These are phyloP conservation scores for Penicillium arizonense DNA, from an alignment of 495 filamentous ascomycete species.

Conservation along the genomic window DNA sequence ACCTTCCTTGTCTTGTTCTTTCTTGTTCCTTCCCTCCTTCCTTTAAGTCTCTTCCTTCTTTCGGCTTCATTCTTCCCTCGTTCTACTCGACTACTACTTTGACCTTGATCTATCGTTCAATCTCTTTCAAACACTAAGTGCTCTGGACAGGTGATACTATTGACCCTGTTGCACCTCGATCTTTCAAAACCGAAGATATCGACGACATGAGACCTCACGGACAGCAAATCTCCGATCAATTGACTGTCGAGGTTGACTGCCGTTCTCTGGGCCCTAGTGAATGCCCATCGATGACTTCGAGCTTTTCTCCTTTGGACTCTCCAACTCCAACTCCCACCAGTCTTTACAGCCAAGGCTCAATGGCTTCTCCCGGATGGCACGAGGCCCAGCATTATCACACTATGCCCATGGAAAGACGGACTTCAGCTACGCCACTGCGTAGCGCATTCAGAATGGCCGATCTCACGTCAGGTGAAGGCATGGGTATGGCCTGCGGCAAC, in stretches of 20 bases:
- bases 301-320: conserved; percentile 46
- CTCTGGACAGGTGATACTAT: conserved; percentile 29
- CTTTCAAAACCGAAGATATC: conserved; percentile 24
- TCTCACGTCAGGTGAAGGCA: conserved; percentile 32
- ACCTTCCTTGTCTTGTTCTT: conserved; percentile 8
- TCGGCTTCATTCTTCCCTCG: background rate
- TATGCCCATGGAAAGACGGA: conserved; percentile 32
- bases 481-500: conserved; percentile 33
- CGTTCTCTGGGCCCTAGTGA: conserved; percentile 43
- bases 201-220: conserved; percentile 45
- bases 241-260: conserved; percentile 46
- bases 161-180: conserved; percentile 22
- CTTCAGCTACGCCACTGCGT: conserved; percentile 36
- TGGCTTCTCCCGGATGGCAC: conserved; percentile 44
- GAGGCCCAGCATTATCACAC: conserved; percentile 32
- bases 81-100: background rate
- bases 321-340: conserved; percentile 45
- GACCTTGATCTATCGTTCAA: background rate
- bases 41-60: conserved; percentile 1
- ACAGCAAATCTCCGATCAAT: conserved; percentile 38
- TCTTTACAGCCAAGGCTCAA: conserved; percentile 41
- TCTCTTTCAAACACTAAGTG: conserved; percentile 19
- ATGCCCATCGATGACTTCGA: conserved; percentile 47
- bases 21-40: conserved; percentile 2
- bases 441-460: conserved; percentile 41